Conservation (phyloP, 768 basidiomycete species). For the Phanerodontia chrysosporium region DNA sequence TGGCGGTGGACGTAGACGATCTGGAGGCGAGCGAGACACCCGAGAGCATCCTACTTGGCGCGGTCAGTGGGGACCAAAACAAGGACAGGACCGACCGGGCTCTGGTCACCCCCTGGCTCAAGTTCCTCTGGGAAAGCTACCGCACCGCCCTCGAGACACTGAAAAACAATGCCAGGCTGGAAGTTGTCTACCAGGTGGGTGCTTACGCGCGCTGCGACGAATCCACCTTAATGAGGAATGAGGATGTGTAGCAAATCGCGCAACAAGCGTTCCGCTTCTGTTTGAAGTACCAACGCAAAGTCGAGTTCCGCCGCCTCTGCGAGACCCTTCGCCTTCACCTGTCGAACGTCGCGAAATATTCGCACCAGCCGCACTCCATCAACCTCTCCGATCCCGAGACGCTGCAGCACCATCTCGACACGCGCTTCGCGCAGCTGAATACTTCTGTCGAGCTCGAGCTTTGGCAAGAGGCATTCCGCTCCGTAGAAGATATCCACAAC, state of each 20-base stretch:
- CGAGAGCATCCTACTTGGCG: slow-evolving; percentile 84
- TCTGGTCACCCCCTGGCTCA: slow-evolving; percentile 95
- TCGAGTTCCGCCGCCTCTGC: slow-evolving; percentile 95
- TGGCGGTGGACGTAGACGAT: slow-evolving; percentile 82
- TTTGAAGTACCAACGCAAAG: slow-evolving; percentile 86
- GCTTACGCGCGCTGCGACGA: too few relatives aligned
- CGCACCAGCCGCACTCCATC: slow-evolving; percentile 90
- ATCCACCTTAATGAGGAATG: too few relatives aligned
- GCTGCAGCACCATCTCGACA: slow-evolving; percentile 92
- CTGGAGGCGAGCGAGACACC: slow-evolving; percentile 95
- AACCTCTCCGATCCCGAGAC: slow-evolving; percentile 94
- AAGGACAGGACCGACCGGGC: slow-evolving; percentile 93
- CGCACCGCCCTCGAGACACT: slow-evolving; percentile 92
- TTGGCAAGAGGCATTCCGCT: slow-evolving; percentile 98
- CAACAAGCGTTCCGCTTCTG: slow-evolving; percentile 98
- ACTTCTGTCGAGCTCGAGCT: slow-evolving; percentile 96
- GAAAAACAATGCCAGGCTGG: slow-evolving; percentile 91
- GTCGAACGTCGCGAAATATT: slow-evolving; percentile 90
- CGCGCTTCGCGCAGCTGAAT: slow-evolving; percentile 93
- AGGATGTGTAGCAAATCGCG: slow-evolving; percentile 71
- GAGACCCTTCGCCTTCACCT: slow-evolving; percentile 95
- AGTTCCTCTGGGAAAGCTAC: slow-evolving; percentile 99
- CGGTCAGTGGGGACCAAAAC: slow-evolving; percentile 86
- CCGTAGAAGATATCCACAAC: slow-evolving; percentile 97
- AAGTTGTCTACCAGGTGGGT: slow-evolving; percentile 90